Evolutionary conservation across 2,329 filamentous ascomycete genomes (phyloP).

Genomic region (Fusarium dimerum): DNA sequence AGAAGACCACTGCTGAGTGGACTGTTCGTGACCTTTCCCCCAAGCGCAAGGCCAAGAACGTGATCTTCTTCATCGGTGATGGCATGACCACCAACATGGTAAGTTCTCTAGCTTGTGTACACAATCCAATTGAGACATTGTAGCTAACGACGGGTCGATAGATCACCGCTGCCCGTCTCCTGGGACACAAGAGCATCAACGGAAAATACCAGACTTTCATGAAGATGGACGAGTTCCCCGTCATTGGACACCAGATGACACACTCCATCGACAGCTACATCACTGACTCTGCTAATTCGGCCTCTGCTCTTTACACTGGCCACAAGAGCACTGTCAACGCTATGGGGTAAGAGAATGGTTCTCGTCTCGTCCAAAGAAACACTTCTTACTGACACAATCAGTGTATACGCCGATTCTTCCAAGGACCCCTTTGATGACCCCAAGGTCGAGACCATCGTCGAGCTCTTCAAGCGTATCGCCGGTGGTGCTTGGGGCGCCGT

Average conservation of each 20-base stretch:
- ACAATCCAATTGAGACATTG: too few species aligned
- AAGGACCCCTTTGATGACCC: conserved; percentile 76
- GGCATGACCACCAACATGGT: conserved; percentile 74
- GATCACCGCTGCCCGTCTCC: conserved; percentile 76
- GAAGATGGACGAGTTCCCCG: conserved; percentile 79
- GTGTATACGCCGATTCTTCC: conserved; percentile 77
- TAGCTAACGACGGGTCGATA: conserved; percentile 19
- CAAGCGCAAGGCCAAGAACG: conserved; percentile 78
- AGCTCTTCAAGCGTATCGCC: conserved; percentile 70
- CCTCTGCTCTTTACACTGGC: conserved; percentile 77
- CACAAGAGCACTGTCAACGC: conserved; percentile 85
- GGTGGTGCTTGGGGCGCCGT: conserved; percentile 65
- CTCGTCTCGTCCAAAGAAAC: neutral
- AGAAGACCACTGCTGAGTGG: conserved; percentile 75
- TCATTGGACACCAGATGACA: conserved; percentile 87
- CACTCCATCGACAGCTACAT: conserved; percentile 85
- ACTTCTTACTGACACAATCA: conserved; percentile 19
- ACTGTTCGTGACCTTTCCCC: conserved; percentile 69
- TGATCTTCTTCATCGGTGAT: conserved; percentile 81
- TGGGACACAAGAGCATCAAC: conserved; percentile 81
- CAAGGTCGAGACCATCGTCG: conserved; percentile 81
- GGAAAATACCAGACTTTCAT: conserved; percentile 78
- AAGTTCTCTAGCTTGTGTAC: conserved; percentile 8
- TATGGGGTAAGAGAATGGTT: conserved; percentile 54
- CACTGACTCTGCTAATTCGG: conserved; percentile 84